A percentile compares a stretch with the other conserved stretches of the same genome.
phyloP scores from a whole-genome alignment of 1,284 basidiomycete genomes.

The Trichosporon sp. region DNA sequence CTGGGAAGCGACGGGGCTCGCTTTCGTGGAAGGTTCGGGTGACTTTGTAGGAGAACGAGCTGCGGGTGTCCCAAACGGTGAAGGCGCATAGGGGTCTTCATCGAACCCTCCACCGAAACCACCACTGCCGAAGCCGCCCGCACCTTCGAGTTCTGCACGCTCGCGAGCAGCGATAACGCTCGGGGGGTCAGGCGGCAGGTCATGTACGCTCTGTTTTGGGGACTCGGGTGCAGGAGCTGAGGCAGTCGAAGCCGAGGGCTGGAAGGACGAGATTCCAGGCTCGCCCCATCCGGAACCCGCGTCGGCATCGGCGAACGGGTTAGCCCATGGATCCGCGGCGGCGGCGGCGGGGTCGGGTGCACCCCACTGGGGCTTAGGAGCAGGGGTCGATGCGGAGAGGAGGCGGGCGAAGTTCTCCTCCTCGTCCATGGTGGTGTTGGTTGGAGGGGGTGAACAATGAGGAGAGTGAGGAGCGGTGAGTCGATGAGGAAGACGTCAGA shows the following conservation, averaged over 20 bases:
- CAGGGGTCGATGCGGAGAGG: conserved; percentile 44
- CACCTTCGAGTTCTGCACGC: conserved; percentile 32
- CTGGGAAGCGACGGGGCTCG: conserved; percentile 18
- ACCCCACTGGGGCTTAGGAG: conserved; percentile 41
- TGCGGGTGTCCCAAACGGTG: background rate
- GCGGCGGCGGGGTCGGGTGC: conserved; percentile 20
- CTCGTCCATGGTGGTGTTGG: conserved; percentile 46
- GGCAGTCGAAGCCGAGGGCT: background rate
- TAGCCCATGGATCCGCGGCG: conserved; percentile 53
- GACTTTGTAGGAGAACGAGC: conserved; percentile 17
- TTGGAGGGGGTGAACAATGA: background rate
- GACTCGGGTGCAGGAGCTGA: background rate
- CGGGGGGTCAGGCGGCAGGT: conserved; percentile 42
- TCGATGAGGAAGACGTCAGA: conserved; percentile 10
- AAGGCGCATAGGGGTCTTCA: conserved; percentile 22
- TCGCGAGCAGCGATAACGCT: conserved; percentile 52
- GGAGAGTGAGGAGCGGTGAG: background rate
- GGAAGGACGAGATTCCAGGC: conserved; percentile 1
- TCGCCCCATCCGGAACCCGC: conserved; percentile 23
- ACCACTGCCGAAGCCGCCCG: conserved; percentile 11
- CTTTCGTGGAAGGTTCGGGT: conserved; percentile 1
- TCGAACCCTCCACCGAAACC: conserved; percentile 6
- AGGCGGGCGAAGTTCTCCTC: conserved; percentile 51
- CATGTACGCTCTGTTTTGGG: background rate
- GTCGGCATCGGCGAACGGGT: conserved; percentile 50